These are phyloP conservation scores for Podaxis sp. DNA, from an alignment of 768 basidiomycete genomes.

Conservation along the genomic window DNA sequence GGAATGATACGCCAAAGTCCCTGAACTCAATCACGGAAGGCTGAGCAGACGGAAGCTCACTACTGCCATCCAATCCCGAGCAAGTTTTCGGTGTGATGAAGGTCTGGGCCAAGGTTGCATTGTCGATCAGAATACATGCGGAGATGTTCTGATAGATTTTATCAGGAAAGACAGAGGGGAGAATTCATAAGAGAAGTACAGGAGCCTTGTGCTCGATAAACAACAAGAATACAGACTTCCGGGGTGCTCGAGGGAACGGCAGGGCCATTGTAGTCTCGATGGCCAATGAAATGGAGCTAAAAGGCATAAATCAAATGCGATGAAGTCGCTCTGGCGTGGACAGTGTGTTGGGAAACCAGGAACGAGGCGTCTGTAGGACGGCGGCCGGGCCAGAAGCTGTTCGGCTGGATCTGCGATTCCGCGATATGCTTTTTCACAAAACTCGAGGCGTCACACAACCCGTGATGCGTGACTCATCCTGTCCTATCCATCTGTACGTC, in stretches of 20 bases:
- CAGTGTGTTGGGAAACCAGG: constrained; percentile 8
- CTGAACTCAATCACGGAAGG: background rate
- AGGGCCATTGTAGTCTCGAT: background rate
- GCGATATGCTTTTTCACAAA: background rate
- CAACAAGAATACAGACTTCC: background rate
- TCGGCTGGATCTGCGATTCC: constrained; percentile 7
- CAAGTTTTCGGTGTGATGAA: background rate
- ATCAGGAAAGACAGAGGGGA: background rate
- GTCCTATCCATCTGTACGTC: background rate
- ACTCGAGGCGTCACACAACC: background rate
- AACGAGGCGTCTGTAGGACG: constrained; percentile 7
- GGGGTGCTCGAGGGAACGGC: background rate
- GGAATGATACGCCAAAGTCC: background rate
- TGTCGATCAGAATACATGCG: constrained; percentile 9
- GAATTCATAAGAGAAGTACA: background rate
- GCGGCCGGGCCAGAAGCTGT: background rate
- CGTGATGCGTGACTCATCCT: constrained; percentile 1
- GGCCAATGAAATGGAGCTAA: background rate
- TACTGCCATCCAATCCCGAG: background rate
- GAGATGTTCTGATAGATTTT: background rate
- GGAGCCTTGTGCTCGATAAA: background rate
- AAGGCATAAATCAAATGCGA: background rate
- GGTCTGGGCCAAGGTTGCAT: constrained; percentile 7
- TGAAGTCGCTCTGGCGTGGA: constrained; percentile 1
- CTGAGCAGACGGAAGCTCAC: background rate